Evolutionary conservation across 2,329 filamentous ascomycete species (phyloP), one percentile per base, ranked within the genome.

Genomic region (Cercospora sp.): DNA sequence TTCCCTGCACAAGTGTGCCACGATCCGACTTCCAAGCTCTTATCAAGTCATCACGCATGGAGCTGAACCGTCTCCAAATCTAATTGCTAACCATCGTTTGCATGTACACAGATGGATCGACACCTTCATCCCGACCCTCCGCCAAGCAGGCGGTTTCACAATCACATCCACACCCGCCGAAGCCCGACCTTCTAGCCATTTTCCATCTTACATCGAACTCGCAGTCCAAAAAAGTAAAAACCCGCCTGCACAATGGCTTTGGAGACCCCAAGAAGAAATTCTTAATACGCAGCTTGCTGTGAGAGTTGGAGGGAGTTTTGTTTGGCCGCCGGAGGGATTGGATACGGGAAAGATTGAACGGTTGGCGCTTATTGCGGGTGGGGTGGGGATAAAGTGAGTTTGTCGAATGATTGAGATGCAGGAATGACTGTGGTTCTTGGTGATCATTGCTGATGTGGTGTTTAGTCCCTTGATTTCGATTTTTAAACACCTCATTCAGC

Each of bases 61-160:
- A n/a, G n/a, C n/a, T n/a, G n/a, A n/a, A n/a, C n/a, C n/a, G n/a
- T n/a, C n/a, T n/a, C n/a, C n/a, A n/a, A n/a, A n/a, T n/a, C n/a
- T n/a, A n/a, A 24, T n/a, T 16, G 37, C 28, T 28, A 49, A 53
- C 26, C 26, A 6, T 12, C 12, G 24, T 5, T 21, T 4, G 5
- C 12, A n/a, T 30, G 5, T 7, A 5, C 59, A 13, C 26, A 51
- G 49, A 83, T 97, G 93, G 92, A 85, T 97, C 66, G 93, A 97
- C 78, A 89, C 93, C 6, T 90, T 91, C 77, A 86, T 93, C 63
- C 92, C 93, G 1, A 83, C 82, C 43, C 81, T 92, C 55, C 75
- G 85, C 53, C 88, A 90, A 77, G 89, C 92, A 3, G 93, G 93
- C 37, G 93, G 93, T 67, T 97, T 97, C 82, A 97, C 93, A 51